Evolutionary conservation across 192 early-diverging fungal species (phyloP).

Genomic region (Kappamyces sp.): DNA sequence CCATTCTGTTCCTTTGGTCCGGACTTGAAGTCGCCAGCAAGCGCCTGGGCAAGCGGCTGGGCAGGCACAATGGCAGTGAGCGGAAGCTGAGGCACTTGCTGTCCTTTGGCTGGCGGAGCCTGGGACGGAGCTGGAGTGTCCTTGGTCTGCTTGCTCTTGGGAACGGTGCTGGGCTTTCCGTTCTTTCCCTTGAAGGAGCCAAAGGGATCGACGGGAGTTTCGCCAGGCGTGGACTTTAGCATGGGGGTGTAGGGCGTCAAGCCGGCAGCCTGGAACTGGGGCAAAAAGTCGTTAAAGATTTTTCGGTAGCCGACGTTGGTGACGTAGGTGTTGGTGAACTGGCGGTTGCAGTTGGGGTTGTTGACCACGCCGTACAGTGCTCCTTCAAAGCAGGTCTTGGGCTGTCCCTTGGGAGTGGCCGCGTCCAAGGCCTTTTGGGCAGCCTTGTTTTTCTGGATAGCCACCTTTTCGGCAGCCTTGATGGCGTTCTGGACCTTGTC

Average conservation of each 20-base stretch:
- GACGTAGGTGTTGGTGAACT: conserved; percentile 31
- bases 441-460: conserved; percentile 25
- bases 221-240: neutral
- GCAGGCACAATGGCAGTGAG: too few species aligned
- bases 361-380: conserved; percentile 22
- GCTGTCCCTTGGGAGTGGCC: neutral
- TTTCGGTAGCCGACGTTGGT: conserved; percentile 28
- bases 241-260: conserved; percentile 5
- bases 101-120: neutral
- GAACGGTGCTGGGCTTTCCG: neutral
- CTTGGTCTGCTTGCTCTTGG: neutral
- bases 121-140: neutral
- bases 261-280: conserved; percentile 25
- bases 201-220: neutral
- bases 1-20: too few species aligned
- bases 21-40: too few species aligned
- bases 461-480: conserved; percentile 21
- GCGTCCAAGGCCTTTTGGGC: conserved; percentile 21
- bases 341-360: conserved; percentile 27
- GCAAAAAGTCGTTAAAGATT: conserved; percentile 12
- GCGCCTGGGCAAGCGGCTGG: too few species aligned
- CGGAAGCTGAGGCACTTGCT: too few species aligned
- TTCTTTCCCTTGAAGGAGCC: neutral
- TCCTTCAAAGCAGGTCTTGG: conserved; percentile 19
- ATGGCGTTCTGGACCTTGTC: conserved; percentile 23